These are phyloP conservation scores for Boletus pseudo-olivaceus DNA, from an alignment of 768 basidiomycete genomes.

Conservation along the genomic window DNA sequence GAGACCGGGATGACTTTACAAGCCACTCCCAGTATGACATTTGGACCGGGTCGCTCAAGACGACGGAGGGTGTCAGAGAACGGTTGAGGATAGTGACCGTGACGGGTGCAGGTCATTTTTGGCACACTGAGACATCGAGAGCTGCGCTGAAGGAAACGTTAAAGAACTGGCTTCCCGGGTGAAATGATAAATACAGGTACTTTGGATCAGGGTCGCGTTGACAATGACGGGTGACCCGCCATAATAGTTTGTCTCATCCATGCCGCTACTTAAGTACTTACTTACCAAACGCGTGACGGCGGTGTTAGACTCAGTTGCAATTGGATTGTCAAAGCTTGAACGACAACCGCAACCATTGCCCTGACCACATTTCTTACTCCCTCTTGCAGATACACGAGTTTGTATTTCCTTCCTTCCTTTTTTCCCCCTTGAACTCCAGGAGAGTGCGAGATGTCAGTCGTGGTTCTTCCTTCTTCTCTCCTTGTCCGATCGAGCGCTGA, in stretches of 20 bases:
- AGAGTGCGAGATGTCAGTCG: constrained; percentile 29
- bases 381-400: constrained; percentile 8
- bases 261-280: background rate
- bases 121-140: constrained; percentile 41
- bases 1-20: constrained; percentile 73
- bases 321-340: constrained; percentile 5
- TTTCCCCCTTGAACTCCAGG: constrained; percentile 9
- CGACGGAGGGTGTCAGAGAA: constrained; percentile 21
- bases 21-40: constrained; percentile 46
- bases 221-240: background rate
- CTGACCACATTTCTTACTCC: constrained; percentile 17
- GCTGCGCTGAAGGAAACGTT: constrained; percentile 18
- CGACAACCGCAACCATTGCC: constrained; percentile 28
- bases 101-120: constrained; percentile 61
- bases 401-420: constrained; percentile 13
- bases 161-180: constrained; percentile 18
- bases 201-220: constrained; percentile 4
- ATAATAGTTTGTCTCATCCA: background rate
- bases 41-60: constrained; percentile 48
- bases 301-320: background rate
- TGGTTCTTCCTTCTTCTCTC: background rate
- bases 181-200: background rate
- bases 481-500: constrained; percentile 15
- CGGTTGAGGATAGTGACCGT: constrained; percentile 37
- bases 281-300: constrained; percentile 18